These are phyloP conservation scores for Spergularia bocconei DNA, from an alignment of 148 eudicot genomes.

Conservation along the genomic window DNA sequence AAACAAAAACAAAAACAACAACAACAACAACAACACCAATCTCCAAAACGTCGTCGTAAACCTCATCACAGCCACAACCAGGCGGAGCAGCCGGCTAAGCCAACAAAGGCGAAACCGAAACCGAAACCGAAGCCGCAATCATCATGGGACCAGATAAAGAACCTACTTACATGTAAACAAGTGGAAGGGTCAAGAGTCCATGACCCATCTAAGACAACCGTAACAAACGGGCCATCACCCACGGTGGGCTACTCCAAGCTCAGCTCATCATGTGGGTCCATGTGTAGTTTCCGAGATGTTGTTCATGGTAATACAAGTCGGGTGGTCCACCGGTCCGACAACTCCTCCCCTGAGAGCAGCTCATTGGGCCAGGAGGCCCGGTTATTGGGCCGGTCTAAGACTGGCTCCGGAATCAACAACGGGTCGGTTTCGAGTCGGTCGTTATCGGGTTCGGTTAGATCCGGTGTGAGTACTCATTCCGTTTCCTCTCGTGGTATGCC, in stretches of 20 bases:
- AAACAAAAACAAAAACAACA: not conserved
- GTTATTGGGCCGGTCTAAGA: slow-evolving; percentile 29
- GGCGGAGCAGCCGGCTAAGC: not conserved
- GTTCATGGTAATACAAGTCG: slow-evolving; percentile 64
- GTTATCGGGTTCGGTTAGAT: slow-evolving; percentile 37
- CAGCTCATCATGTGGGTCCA: slow-evolving; percentile 54
- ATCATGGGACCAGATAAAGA: slow-evolving; percentile 90
- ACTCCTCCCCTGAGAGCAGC: slow-evolving; percentile 74
- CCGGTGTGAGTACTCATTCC: slow-evolving; percentile 29
- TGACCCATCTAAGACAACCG: slow-evolving; percentile 41
- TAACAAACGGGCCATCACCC: no score
- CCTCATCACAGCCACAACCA: not conserved
- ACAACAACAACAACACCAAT: not conserved
- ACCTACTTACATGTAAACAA: slow-evolving; percentile 70
- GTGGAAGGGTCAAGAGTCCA: slow-evolving; percentile 49
- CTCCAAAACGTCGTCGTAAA: slow-evolving; percentile 11
- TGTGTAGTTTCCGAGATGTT: slow-evolving; percentile 70
- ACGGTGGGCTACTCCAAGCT: not conserved
- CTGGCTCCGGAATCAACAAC: slow-evolving; percentile 23
- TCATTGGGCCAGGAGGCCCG: slow-evolving; percentile 49
- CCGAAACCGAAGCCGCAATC: slow-evolving; percentile 27
- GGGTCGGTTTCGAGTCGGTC: slow-evolving; percentile 35
- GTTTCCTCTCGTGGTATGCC: slow-evolving; percentile 63
- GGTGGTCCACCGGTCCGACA: slow-evolving; percentile 79
- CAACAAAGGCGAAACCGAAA: not conserved